phyloP scores from a whole-genome alignment of 176 grass and related monocot genomes.

The Stipa capillata region DNA sequence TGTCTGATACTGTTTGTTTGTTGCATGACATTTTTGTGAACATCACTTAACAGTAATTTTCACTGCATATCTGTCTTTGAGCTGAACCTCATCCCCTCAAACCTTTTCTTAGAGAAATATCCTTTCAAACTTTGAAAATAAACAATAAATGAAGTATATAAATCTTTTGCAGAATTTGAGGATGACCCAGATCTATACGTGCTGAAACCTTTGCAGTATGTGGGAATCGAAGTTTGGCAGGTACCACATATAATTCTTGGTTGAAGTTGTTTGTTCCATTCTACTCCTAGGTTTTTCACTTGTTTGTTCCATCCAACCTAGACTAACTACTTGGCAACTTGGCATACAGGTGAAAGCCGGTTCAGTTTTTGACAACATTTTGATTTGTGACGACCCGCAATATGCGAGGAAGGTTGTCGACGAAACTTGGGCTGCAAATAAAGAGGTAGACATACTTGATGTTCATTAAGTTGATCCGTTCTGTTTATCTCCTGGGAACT shows the following conservation, averaged over 20 bases:
- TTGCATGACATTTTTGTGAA: neutral
- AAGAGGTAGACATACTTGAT: constrained; percentile 50
- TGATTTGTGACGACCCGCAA: constrained; percentile 91
- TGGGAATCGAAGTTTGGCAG: constrained; percentile 99
- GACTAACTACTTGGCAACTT: neutral
- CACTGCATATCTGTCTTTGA: constrained; percentile 2
- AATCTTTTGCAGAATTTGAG: constrained; percentile 82
- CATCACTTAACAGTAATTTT: neutral
- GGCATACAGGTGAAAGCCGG: constrained; percentile 86
- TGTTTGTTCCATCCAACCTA: neutral
- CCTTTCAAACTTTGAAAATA: constrained; percentile 5
- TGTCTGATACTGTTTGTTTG: neutral
- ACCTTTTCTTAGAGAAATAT: too few species aligned
- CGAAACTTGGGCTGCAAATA: constrained; percentile 80
- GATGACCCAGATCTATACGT: constrained; percentile 98
- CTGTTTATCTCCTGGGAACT: neutral
- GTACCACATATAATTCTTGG: constrained; percentile 31
- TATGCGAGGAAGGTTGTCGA: constrained; percentile 75
- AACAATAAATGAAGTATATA: neutral
- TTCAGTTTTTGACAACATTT: constrained; percentile 90
- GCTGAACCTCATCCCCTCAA: neutral
- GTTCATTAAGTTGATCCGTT: constrained; percentile 8
- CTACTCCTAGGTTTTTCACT: neutral
- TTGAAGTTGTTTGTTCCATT: neutral
- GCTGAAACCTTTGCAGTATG: constrained; percentile 83